Base-by-base conservation (phyloP, 2,329 filamentous ascomycete genomes). In the Cryphonectria naterciae region DNA sequence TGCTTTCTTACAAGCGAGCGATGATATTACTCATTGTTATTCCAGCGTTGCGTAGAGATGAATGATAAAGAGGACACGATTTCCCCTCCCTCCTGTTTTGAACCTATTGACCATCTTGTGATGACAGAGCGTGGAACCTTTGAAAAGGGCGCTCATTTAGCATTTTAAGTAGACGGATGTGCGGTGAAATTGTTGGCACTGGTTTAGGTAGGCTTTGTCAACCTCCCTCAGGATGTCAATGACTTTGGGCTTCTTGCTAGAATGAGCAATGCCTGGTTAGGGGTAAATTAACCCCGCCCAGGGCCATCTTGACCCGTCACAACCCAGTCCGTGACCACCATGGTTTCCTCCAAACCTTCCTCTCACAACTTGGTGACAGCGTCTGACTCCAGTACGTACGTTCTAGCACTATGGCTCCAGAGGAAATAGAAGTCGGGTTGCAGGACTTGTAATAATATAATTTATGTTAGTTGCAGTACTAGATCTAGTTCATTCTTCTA, bases 401-500 rank as follows among this genome's bases (percentile, higher is more conserved):
- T 39, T 39, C 2, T 39, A 74, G 52, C 75, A 77, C 60, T 43
- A 67, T 28, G 70, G 68, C 65, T 58, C 19, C 1, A 71, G 74
- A 66, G 68, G 56, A 28, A 68, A 56, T 81, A 77, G 54, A 82
- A 75, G 43, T 79, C 77, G 17, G 82, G 82, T 22, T 80, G 76
- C 11, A 84, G 74, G 17, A 81, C 76, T 46, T 1, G 32, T 32
- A 32, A 32, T 32, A 2, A 32, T 32, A 4, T 32, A 32, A 4
- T 0, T 32, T 2, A 32, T 32, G 0, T 32, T 32, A 32, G 32
- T 32, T 32, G 32, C 32, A 4, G 32, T 32, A 32, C n/a, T 32
- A 32, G 32, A 32, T 32, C 32, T 32, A 32, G 32, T 32, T 32
- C 32, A 32, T 4, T 32, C 32, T 32, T 32, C 32, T 32, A 32